Percentiles rank a stretch among this genome's conserved stretches.
Conservation (phyloP, 2,329 filamentous ascomycete genomes). For the Fusarium odoratissimum region DNA sequence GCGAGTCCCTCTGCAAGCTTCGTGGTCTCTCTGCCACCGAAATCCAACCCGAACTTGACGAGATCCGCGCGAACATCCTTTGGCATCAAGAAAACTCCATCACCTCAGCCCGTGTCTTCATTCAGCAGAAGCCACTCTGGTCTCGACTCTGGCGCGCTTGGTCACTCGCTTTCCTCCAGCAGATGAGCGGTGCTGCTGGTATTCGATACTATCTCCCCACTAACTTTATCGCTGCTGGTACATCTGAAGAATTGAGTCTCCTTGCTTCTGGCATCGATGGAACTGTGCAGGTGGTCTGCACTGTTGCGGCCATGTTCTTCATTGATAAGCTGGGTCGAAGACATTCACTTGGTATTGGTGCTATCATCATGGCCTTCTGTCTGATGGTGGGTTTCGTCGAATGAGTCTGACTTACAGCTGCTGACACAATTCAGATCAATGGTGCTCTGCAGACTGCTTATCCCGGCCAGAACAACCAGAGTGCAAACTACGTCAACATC, state of each 20-base stretch:
- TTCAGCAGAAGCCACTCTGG: slow-evolving; percentile 22
- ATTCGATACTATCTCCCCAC: slow-evolving; percentile 21
- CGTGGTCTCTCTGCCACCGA: background rate
- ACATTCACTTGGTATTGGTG: slow-evolving; percentile 12
- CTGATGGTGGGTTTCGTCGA: background rate
- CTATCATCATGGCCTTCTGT: slow-evolving; percentile 23
- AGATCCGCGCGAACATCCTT: slow-evolving; percentile 22
- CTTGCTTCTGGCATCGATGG: slow-evolving; percentile 20
- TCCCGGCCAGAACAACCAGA: slow-evolving; percentile 13
- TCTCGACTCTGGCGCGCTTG: slow-evolving; percentile 20
- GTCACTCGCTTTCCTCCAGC: slow-evolving; percentile 11
- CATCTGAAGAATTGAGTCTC: slow-evolving; percentile 7
- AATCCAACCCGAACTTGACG: slow-evolving; percentile 19
- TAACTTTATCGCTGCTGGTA: slow-evolving; percentile 18
- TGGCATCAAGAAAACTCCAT: slow-evolving; percentile 23
- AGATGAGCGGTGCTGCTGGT: slow-evolving; percentile 19
- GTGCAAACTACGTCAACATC: slow-evolving; percentile 21
- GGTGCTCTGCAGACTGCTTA: slow-evolving; percentile 11
- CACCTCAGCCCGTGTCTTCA: slow-evolving; percentile 11
- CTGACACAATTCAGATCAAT: background rate
- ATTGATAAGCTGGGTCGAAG: slow-evolving; percentile 23
- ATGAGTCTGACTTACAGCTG: too few species aligned
- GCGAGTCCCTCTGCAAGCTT: background rate
- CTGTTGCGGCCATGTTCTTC: slow-evolving; percentile 25
- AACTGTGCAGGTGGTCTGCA: slow-evolving; percentile 18